Conservation (phyloP, 2,329 filamentous ascomycete species). For the Colletotrichum sp. region DNA sequence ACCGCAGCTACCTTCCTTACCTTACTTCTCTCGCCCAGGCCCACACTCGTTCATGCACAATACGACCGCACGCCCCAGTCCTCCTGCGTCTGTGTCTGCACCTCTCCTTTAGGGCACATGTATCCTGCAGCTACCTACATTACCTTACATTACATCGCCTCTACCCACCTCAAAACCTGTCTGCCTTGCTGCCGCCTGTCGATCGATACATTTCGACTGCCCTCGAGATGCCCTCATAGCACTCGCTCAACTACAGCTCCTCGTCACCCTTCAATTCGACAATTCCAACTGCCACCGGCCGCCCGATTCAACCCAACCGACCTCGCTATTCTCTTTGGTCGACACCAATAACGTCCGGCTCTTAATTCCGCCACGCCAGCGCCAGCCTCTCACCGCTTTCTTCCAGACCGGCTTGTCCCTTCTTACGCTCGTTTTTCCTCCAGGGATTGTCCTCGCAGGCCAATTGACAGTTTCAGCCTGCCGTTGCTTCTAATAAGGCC, state of each 20-base stretch:
- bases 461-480: background rate
- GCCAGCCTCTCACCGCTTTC: constrained; percentile 12
- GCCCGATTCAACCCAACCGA: background rate
- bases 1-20: background rate
- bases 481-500: background rate
- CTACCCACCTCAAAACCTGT: constrained; percentile 1
- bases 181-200: background rate
- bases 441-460: constrained; percentile 18
- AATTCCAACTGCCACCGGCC: background rate
- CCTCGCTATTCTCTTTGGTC: background rate
- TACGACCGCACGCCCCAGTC: constrained; percentile 23
- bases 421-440: constrained; percentile 19
- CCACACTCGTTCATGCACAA: constrained; percentile 39
- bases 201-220: background rate
- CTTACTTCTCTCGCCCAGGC: constrained; percentile 10
- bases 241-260: background rate
- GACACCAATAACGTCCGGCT: background rate
- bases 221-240: constrained; percentile 16
- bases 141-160: constrained; percentile 19
- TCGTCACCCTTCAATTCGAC: constrained; percentile 1
- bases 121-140: constrained; percentile 23
- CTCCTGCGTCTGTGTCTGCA: constrained; percentile 27
- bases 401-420: constrained; percentile 14
- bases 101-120: constrained; percentile 35
- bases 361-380: background rate